Base-by-base conservation (phyloP, 768 basidiomycete genomes). In the Gymnopilus junonius region DNA sequence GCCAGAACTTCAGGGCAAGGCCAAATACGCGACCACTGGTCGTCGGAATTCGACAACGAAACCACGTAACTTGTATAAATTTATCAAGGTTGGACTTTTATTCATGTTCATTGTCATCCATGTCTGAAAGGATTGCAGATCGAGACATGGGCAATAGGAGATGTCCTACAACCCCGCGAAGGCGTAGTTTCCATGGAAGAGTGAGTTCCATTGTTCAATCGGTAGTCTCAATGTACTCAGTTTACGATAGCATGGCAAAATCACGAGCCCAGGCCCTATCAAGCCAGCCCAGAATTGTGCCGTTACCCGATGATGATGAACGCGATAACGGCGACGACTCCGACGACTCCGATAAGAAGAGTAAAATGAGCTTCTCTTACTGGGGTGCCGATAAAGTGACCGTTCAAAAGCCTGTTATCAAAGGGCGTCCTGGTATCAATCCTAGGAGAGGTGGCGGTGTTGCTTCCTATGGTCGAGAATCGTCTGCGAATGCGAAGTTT, bases 301-400 rank as follows among this genome's bases (percentile, higher is more conserved):
- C 91, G 37, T 79, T 90, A 69, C 89, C 89, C 27, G 85, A 87
- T 59, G 89, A 89, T 51, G 83, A 89, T 61, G 82, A 85, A 59
- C 82, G 86, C 29, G 87, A 80, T 6, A 83, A 75, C 17, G 85
- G 69, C 17, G 76, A 71, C 21, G 91, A 93, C 29, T 93, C 93
- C 3, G 91, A 92, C 67, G 91, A 94, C 69, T 94, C 92, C 11
- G 93, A 94, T 74, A 86, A 89, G 78, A 92, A 93, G 80, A 92
- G 89, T 81, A 94, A 94, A 75, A 94, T 94, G 93, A 92, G 91
- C 79, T 94, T 94, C 77, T 94, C 92, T 5, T 95, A 94, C 72
- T 94, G 93, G 92, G 93, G 93, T 25, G 93, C 93, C 32, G 93
- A 95, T 79, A 93, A 93, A 76, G 85, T 95, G 69, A 95, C 93